Base-by-base conservation (phyloP, 257 asterid species). In the Solanum chilense region DNA sequence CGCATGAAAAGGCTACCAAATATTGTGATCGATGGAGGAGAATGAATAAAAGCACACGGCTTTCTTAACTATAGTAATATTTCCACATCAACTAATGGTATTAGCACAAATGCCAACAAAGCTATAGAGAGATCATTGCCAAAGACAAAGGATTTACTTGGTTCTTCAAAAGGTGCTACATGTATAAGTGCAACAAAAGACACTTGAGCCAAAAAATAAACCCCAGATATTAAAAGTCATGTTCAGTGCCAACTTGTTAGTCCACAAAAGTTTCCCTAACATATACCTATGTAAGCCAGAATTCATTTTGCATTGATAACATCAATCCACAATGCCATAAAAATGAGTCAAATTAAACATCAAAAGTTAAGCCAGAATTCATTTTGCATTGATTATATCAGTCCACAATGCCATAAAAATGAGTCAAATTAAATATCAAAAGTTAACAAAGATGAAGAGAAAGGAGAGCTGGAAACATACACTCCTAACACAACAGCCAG, bases 401-500 rank as follows among this genome's bases (percentile, higher is more conserved):
- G 31, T 71, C 80, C 80, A 37, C 82, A 2, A 73, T 35, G 47
- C 31, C 82, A 74, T 12, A 37, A 39, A 37, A 74, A 37, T 74
- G 20, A 74, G 39, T 74, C 82, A 74, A 74, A 74, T 21, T 21
- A 74, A 74, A 37, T 18, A 74, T n/a, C 52, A 21, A 73, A 35
- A 35, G 80, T 37, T 37, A 73, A 74, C 74, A 11, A 75, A 73
- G 71, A 81, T 3, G 14, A 14, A 29, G 20, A 86, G 56, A 56
- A 12, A 13, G 66, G 74, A 23, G 27, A 85, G 87, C 62, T 66
- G 49, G 39, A 84, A 90, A 33, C 78, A 66, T 84, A 96, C 98
- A 88, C 94, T 92, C 98, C 99, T 94, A 94, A 89, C 58, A 89
- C 88, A 86, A 96, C 95, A 86, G 98, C 99, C 47, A 93, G 93